Conservation (phyloP, 345 rosid genomes). For the Hibiscus tridactylites region DNA sequence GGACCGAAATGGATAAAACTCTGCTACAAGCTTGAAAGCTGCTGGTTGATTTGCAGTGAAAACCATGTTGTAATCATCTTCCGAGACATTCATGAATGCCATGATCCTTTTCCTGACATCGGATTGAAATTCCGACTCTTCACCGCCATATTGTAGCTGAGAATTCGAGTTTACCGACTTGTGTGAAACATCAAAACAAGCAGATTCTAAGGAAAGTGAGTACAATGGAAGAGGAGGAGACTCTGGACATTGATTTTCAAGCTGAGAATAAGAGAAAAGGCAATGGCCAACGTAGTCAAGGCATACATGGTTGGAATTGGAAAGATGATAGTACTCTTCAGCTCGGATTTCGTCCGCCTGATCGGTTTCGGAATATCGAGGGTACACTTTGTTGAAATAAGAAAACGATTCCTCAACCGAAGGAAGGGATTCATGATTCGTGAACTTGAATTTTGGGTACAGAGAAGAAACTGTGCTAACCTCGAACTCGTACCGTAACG, state of each 20-base stretch:
- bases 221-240: background rate
- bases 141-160: constrained; percentile 26
- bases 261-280: constrained; percentile 67
- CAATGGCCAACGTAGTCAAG: constrained; percentile 64
- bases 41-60: constrained; percentile 64
- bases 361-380: constrained; percentile 41
- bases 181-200: constrained; percentile 39
- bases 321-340: constrained; percentile 56
- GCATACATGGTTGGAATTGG: constrained; percentile 36
- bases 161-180: constrained; percentile 37
- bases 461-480: constrained; percentile 34
- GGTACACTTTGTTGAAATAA: constrained; percentile 39
- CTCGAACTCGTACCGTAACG: constrained; percentile 34
- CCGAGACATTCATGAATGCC: constrained; percentile 69
- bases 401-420: constrained; percentile 44
- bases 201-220: constrained; percentile 4
- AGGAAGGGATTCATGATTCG: constrained; percentile 83
- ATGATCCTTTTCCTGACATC: constrained; percentile 43
- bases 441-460: constrained; percentile 40
- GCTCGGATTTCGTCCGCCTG: constrained; percentile 58
- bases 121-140: constrained; percentile 43
- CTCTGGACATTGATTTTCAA: background rate
- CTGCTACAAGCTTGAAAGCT: constrained; percentile 74
- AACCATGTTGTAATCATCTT: constrained; percentile 56
- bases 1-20: constrained; percentile 51